Base-by-base conservation (phyloP, 2,329 filamentous ascomycete genomes). In the Verticillium klebahnii region DNA sequence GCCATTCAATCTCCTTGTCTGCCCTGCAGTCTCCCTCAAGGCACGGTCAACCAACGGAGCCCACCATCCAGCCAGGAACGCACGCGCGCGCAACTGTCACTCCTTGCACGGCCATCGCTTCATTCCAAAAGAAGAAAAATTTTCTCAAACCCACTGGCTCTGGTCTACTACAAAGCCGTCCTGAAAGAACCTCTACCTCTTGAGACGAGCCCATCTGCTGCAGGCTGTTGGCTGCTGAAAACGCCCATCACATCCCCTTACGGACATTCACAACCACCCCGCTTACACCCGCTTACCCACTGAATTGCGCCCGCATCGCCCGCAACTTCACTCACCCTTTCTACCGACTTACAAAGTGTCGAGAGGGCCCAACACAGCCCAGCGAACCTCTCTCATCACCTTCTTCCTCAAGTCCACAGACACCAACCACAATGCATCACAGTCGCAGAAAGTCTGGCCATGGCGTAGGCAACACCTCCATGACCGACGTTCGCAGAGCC, bases 401-500 rank as follows among this genome's bases (percentile, higher is more conserved):
- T 61, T 40, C 25, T 29, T 23, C 7, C 45, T 65, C 60, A 64
- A 54, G 50, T 60, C 57, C 56, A 57, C 39, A 25, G 59, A 56
- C 57, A 62, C 59, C 61, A 61, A 66, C 60, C 63, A 50, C 56
- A 66, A 86, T 86, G 84, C 82, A 85, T 73, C 83, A 86, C 72
- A 79, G 78, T 63, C 80, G 84, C 69, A 80, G 81, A 70, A 85
- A 80, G 74, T 86, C 84, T 56, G 83, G 84, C 64, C 81, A 84
- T 73, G 76, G 73, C 69, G 78, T 79, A 63, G 75, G 77, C 63
- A 83, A 82, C 72, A 78, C 80, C 54, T 84, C 83, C 60, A 77
- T 77, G 73, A 84, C 83, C 52, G 84, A 86, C 67, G 79, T 83
- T 29, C 81, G 83, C 67, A 84, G 82, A 69, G 74, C 79, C 34